A percentile compares a stretch with the other conserved stretches of the same genome.
These are phyloP conservation scores for Pythium brassicae DNA, from an alignment of 352 stramenopile genomes.

Conservation along the genomic window DNA sequence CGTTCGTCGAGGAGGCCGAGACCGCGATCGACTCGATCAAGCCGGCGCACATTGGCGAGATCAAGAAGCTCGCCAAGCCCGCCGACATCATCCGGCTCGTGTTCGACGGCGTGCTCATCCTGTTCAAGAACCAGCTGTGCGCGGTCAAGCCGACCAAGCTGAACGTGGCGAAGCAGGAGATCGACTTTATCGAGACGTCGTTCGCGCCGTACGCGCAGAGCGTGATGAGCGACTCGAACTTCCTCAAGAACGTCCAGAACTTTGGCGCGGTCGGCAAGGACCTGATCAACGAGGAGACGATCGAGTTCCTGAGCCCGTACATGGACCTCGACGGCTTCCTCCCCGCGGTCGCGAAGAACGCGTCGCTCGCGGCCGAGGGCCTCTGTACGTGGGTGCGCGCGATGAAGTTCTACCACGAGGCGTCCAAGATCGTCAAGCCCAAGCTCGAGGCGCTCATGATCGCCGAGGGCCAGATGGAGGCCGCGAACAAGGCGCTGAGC, in stretches of 20 bases:
- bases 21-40: constrained; percentile 98
- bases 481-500: constrained; percentile 94
- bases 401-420: constrained; percentile 99
- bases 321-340: constrained; percentile 97
- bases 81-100: constrained; percentile 98
- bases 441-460: constrained; percentile 97
- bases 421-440: constrained; percentile 98
- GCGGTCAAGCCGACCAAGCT: constrained; percentile 92
- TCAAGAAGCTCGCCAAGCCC: constrained; percentile 98
- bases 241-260: constrained; percentile 95
- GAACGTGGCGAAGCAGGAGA: constrained; percentile 96
- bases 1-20: constrained; percentile 97
- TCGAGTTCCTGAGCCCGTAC: constrained; percentile 96
- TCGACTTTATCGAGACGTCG: constrained; percentile 96
- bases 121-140: constrained; percentile 94
- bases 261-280: constrained; percentile 96
- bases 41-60: constrained; percentile 96
- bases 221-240: constrained; percentile 96
- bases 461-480: constrained; percentile 96
- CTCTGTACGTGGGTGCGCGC: constrained; percentile 97
- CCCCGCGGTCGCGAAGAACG: constrained; percentile 95
- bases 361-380: constrained; percentile 93
- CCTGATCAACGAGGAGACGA: constrained; percentile 98
- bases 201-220: constrained; percentile 94
- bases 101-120: constrained; percentile 97